Base-by-base conservation (phyloP, 192 early-diverging fungal species). In the Funneliformis geosporum region DNA sequence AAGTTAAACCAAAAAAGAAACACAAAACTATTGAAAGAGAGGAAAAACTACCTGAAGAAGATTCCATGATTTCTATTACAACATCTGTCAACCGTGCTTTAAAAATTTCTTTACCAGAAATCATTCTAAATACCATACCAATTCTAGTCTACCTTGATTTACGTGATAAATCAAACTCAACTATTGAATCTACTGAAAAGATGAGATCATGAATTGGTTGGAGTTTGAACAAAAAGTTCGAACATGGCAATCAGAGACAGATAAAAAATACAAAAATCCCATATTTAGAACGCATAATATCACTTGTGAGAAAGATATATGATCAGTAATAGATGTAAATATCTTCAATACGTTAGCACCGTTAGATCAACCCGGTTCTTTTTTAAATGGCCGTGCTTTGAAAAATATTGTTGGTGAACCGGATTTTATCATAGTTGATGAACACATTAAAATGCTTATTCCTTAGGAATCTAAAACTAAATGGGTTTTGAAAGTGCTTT, bases 111-210 rank as follows among this genome's bases (percentile, higher is more conserved):
- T 64, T 64, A 64, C 27, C 7, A 25, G 61, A 64, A 64, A 33
- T 64, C 10, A 9, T 64, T 64, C n/a, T 64, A 64, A 64, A 64
- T 33, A 64, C 61, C 61, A 33, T 64, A 64, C 61, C 61, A 64
- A 64, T 27, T 64, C 61, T 64, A 10, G 10, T 64, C n/a, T 64
- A 64, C n/a, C 9, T 33, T 23, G 61, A 64, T 64, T 64, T 33
- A 64, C n/a, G 8, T 9, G n/a, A 64, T 28, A 64, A 64, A 33
- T 64, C 61, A 33, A 64, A 64, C n/a, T 64, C 61, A 64, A 64
- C 27, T 33, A 64, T 9, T 33, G 8, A 23, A 9, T 64, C 9
- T 27, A 64, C 10, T 27, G 61, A 23, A 25, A 11, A 27, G 62
- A 65, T 38, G 10, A 65, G 28, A 38, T 65, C 21, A 64, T 16